Base-by-base conservation (phyloP, 2,329 filamentous ascomycete genomes). In the Venturia pyrina region DNA sequence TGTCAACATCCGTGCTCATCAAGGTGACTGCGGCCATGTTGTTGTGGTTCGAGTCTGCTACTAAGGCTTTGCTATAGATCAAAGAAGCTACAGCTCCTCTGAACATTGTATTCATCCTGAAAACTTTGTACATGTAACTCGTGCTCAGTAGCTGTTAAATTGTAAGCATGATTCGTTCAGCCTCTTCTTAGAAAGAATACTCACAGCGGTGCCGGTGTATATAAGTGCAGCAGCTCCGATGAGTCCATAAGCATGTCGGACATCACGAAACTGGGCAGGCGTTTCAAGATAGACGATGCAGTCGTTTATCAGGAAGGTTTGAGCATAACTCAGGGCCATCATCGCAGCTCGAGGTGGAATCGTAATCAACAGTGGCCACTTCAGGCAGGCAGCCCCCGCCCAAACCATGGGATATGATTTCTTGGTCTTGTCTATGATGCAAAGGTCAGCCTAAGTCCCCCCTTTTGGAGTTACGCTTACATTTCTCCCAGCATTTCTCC, bases 1-100 rank as follows among this genome's bases (percentile, higher is more conserved):
- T 28, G 32, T 65, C 63, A 37, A 65, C 40, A 53, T 61, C 63
- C 5, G 63, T 65, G 37, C 34, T 65, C 63, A 65, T 65, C 46
- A 65, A 41, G 6, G 63, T 65, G n/a, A 65, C 50, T 41, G 63
- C 34, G 6, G 32, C 34, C n/a, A 34, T 40, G 21, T 65, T 37
- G 19, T 44, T 60, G 53, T 60, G 32, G 6, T 61, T 37, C 8
- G 40, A 32, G 17, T 60, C 53, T 60, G 50, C 43, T n/a, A 50
- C 19, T 24, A 65, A 50, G 5, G 43, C 32, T 43, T 61, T 65
- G 1, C 11, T 10, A 24, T 65, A 65, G 3, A 65, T 65, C 43
- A 65, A 15, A 19, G 63, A 65, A 21, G 32, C 63, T 8, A 44
- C 19, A 13, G 63, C 19, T 19, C 63, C 63, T 40, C 63, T 48